Conservation (phyloP, 176 grass and related monocot genomes). For the Zoysia japonica region DNA sequence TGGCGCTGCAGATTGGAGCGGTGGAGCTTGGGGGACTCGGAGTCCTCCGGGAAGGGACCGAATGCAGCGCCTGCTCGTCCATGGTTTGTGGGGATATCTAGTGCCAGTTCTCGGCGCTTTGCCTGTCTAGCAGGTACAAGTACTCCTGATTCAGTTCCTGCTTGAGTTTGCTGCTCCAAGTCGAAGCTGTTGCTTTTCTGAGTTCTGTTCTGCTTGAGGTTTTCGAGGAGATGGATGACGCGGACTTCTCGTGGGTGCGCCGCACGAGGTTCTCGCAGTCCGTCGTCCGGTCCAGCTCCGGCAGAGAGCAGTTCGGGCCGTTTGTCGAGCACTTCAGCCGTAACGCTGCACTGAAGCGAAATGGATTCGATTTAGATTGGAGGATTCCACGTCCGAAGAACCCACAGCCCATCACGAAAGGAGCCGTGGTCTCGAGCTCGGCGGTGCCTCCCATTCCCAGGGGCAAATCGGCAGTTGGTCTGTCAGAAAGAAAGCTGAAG, state of each 20-base stretch:
- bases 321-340: conserved; percentile 38
- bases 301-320: conserved; percentile 40
- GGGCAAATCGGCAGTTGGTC: conserved; percentile 25
- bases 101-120: not conserved
- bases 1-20: not conserved
- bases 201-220: conserved; percentile 13
- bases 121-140: not conserved
- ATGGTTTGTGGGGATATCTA: conserved; percentile 14
- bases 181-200: not conserved
- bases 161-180: not conserved
- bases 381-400: conserved; percentile 13
- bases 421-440: not conserved
- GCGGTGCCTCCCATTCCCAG: conserved; percentile 40
- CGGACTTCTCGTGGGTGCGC: conserved; percentile 77
- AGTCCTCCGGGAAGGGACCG: conserved; percentile 3
- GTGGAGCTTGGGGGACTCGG: not conserved
- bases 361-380: conserved; percentile 22
- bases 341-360: not conserved
- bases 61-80: not conserved
- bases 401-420: conserved; percentile 20
- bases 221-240: conserved; percentile 68
- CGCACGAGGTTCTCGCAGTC: conserved; percentile 82
- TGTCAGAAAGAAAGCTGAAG: conserved; percentile 40
- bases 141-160: not conserved
- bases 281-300: conserved; percentile 55